phyloP scores from a whole-genome alignment of 2,329 filamentous ascomycete genomes.

The Penicillium nordicum region DNA sequence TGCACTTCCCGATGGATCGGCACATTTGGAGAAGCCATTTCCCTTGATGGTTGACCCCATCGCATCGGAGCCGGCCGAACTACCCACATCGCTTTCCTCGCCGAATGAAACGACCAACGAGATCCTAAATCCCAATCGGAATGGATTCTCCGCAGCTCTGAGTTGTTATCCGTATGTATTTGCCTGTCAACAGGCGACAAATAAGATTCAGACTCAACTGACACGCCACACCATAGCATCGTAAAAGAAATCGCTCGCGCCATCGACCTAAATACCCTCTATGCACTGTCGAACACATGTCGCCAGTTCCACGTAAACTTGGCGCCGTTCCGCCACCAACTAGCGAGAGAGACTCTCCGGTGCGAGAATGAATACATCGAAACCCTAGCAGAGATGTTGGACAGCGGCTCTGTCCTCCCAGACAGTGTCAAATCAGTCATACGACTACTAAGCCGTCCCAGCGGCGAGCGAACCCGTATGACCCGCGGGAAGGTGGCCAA shows the following conservation, averaged over 20 bases:
- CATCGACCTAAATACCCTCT: slow-evolving; percentile 83
- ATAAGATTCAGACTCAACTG: slow-evolving; percentile 11
- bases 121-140: slow-evolving; percentile 22
- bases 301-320: slow-evolving; percentile 74
- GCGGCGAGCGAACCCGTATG: slow-evolving; percentile 37
- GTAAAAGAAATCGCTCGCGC: slow-evolving; percentile 69
- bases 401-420: slow-evolving; percentile 41
- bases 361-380: slow-evolving; percentile 67
- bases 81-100: slow-evolving; percentile 11
- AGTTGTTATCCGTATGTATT: slow-evolving; percentile 49
- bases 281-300: slow-evolving; percentile 78
- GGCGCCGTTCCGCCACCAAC: slow-evolving; percentile 70
- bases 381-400: slow-evolving; percentile 37
- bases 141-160: slow-evolving; percentile 43
- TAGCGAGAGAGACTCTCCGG: slow-evolving; percentile 71
- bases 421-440: slow-evolving; percentile 33
- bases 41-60: slow-evolving; percentile 16
- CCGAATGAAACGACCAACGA: slow-evolving; percentile 6
- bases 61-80: slow-evolving; percentile 11
- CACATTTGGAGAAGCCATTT: slow-evolving; percentile 18
- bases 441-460: slow-evolving; percentile 28
- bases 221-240: slow-evolving; percentile 55
- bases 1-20: slow-evolving; percentile 28
- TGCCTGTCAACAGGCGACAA: slow-evolving; percentile 9
- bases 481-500: slow-evolving; percentile 67